Percentiles rank a stretch among this genome's conserved stretches.
Evolutionary conservation across 2,329 filamentous ascomycete genomes (phyloP).

Genomic region (Verruconis gallopava): DNA sequence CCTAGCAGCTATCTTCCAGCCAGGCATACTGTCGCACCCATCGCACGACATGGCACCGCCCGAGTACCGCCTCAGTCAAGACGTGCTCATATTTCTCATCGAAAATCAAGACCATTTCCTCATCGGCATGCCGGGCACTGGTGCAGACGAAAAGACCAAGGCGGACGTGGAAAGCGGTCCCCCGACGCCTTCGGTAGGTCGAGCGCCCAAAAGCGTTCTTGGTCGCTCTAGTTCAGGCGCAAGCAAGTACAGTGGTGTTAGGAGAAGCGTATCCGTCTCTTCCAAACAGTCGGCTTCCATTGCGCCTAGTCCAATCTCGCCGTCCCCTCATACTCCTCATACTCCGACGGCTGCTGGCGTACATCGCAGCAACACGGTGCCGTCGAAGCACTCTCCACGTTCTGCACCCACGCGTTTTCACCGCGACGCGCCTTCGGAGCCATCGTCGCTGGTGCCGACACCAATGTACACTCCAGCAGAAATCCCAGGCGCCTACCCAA

Average conservation of each 20-base stretch:
- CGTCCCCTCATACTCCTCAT: constrained; percentile 25
- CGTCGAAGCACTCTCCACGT: constrained; percentile 75
- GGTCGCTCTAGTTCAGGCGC: constrained; percentile 73
- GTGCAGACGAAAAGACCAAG: constrained; percentile 70
- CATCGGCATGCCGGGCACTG: constrained; percentile 97
- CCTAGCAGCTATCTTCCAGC: constrained; percentile 92
- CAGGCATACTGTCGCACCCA: constrained; percentile 88
- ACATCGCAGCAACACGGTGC: constrained; percentile 81
- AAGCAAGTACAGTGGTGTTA: constrained; percentile 73
- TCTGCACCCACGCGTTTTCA: constrained; percentile 50
- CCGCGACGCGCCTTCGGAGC: constrained; percentile 33
- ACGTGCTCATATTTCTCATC: constrained; percentile 93
- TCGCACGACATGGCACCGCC: constrained; percentile 88
- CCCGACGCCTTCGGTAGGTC: constrained; percentile 31
- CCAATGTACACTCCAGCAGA: constrained; percentile 7
- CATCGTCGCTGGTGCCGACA: constrained; percentile 18
- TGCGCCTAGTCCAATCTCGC: constrained; percentile 55
- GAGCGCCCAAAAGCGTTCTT: constrained; percentile 42
- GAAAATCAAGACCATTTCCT: constrained; percentile 98
- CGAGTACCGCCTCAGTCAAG: constrained; percentile 91
- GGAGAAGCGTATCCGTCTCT: constrained; percentile 83
- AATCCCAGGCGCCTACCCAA: constrained; percentile 12
- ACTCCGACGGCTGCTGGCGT: constrained; percentile 33
- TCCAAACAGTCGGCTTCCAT: constrained; percentile 62
- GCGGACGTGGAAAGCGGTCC: constrained; percentile 58